Evolutionary conservation across 2,329 filamentous ascomycete genomes (phyloP).

Genomic region (Xylariaceae sp.): DNA sequence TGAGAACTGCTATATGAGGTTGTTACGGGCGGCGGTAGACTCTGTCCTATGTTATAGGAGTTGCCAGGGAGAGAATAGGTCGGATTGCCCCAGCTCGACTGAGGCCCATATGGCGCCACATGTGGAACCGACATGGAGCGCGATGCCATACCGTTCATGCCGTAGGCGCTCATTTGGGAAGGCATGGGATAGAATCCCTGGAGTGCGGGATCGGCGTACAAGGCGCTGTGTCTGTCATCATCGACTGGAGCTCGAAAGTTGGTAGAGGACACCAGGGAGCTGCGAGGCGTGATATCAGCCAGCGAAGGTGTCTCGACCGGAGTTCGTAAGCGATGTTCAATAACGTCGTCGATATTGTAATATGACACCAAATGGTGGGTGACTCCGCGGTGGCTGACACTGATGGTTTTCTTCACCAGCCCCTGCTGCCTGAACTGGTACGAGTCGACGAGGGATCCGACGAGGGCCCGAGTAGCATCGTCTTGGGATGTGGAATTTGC

Average conservation of each 20-base stretch:
- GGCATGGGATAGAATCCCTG: background rate
- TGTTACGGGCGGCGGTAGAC: slow-evolving; percentile 9
- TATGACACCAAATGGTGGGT: slow-evolving; percentile 85
- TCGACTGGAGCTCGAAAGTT: slow-evolving; percentile 62
- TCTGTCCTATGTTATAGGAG: slow-evolving; percentile 6
- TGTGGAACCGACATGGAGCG: slow-evolving; percentile 15
- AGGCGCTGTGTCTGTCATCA: slow-evolving; percentile 28
- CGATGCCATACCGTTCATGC: slow-evolving; percentile 3
- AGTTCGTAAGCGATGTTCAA: slow-evolving; percentile 47
- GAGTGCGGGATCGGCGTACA: slow-evolving; percentile 5
- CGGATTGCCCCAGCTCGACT: slow-evolving; percentile 2
- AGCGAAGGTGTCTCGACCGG: slow-evolving; percentile 49
- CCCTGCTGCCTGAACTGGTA: slow-evolving; percentile 80
- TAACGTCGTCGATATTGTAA: slow-evolving; percentile 76
- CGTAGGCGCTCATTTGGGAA: slow-evolving; percentile 1
- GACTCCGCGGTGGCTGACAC: slow-evolving; percentile 64
- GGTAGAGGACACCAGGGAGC: slow-evolving; percentile 51
- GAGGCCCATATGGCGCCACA: background rate
- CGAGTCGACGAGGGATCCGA: slow-evolving; percentile 82
- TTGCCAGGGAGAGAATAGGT: slow-evolving; percentile 1
- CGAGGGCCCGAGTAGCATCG: slow-evolving; percentile 34
- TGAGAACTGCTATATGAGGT: too few relatives aligned
- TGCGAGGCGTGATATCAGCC: slow-evolving; percentile 44
- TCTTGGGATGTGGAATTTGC: slow-evolving; percentile 2
- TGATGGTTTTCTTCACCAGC: slow-evolving; percentile 89